Conservation (phyloP, 2,329 filamentous ascomycete species). For the Cordyceps farinosa region DNA sequence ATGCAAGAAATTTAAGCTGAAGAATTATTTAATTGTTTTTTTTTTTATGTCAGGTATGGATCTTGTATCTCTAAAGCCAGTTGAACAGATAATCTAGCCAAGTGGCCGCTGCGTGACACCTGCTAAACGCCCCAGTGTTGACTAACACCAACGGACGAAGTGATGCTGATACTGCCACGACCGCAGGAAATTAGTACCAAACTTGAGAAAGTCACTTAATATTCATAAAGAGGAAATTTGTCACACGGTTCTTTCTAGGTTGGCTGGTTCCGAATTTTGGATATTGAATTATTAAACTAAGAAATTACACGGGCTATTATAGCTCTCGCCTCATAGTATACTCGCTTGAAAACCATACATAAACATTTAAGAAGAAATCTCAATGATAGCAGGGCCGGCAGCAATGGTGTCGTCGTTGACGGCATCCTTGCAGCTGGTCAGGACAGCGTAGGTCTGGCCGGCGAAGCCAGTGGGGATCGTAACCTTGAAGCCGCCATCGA, state of each 20-base stretch:
- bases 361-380: slow-evolving; percentile 21
- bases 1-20: too few species aligned
- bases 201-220: too few species aligned
- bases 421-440: slow-evolving; percentile 31
- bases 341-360: background rate
- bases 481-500: slow-evolving; percentile 23
- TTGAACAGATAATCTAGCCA: too few species aligned
- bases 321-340: background rate
- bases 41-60: too few species aligned
- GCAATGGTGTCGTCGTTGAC: slow-evolving; percentile 34
- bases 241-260: background rate
- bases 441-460: slow-evolving; percentile 35
- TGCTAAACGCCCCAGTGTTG: too few species aligned
- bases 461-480: slow-evolving; percentile 22
- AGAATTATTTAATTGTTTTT: too few species aligned
- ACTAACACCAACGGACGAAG: too few species aligned
- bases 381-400: slow-evolving; percentile 33
- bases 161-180: too few species aligned
- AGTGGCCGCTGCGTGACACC: too few species aligned
- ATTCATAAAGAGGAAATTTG: too few species aligned
- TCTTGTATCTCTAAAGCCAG: too few species aligned
- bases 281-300: background rate
- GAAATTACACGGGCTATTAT: background rate
- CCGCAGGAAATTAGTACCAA: too few species aligned
- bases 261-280: background rate